Evolutionary conservation across 2,329 filamentous ascomycete genomes (phyloP).

Genomic region (Pseudopithomyces maydicus): DNA sequence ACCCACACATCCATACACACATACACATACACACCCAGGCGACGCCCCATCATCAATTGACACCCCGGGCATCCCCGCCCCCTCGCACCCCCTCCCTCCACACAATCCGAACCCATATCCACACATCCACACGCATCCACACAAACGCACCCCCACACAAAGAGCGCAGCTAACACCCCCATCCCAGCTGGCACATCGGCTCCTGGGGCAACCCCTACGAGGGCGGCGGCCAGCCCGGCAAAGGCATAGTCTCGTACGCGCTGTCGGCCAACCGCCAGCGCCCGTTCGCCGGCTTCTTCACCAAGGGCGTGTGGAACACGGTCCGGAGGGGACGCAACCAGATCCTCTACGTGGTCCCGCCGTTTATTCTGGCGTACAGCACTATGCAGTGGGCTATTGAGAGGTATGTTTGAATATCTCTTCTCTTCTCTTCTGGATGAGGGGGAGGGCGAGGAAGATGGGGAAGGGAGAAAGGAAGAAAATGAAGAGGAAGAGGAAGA

Average conservation of each 20-base stretch:
- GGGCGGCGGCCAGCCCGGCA: slow-evolving; percentile 55
- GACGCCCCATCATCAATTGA: slow-evolving; percentile 9
- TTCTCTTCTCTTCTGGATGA: too few species aligned
- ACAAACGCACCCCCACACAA: too few species aligned
- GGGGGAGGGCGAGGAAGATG: neutral
- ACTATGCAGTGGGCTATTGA: slow-evolving; percentile 89
- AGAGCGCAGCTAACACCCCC: too few species aligned
- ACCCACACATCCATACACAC: slow-evolving; percentile 12
- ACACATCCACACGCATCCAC: neutral
- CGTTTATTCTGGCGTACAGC: slow-evolving; percentile 78
- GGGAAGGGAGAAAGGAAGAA: neutral
- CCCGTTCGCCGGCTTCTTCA: slow-evolving; percentile 75
- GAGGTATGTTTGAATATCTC: slow-evolving; percentile 74
- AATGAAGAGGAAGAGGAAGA: neutral
- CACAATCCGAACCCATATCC: neutral
- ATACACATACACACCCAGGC: slow-evolving; percentile 6
- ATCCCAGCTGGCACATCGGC: slow-evolving; percentile 47
- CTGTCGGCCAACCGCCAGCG: slow-evolving; percentile 88
- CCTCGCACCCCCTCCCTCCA: slow-evolving; percentile 7
- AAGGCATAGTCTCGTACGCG: slow-evolving; percentile 71
- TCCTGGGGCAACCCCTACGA: slow-evolving; percentile 47
- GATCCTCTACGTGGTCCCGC: slow-evolving; percentile 86
- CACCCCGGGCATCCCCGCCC: slow-evolving; percentile 10
- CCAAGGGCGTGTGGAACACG: slow-evolving; percentile 93
- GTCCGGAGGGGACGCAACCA: slow-evolving; percentile 85